Evolutionary conservation across 768 basidiomycete genomes (phyloP), one percentile per base, ranked within the genome.

Genomic region (Xanthoconium purpureum): DNA sequence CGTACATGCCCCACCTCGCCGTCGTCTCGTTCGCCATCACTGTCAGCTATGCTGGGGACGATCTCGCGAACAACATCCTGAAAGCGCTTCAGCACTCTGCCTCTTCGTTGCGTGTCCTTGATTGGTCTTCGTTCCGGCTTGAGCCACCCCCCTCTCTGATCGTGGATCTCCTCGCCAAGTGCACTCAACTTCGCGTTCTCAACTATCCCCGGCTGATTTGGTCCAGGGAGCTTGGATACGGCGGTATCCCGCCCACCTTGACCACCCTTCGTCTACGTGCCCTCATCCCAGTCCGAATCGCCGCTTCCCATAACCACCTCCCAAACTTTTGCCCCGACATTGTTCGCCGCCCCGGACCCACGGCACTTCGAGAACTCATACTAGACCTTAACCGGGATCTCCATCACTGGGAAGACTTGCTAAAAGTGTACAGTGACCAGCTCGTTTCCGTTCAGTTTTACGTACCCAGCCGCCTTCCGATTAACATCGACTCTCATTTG

Each of bases 281-380:
- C 29, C 13, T 52, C 32, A 7, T 44, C 12, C 47, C 54, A 2
- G 14, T 43, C 24, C 46, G 18, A 5, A 17, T 43, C 3, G 28
- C 30, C 20, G 18, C 38, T 3, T 12, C 15, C 4, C 30, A 57
- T 39, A 36, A 43, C 3, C 28, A 14, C 35, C 18, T 49, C 11
- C 36, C 40, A 28, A 11, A 38, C 37, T 32, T 43, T 43, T 32
- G 36, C 12, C 18, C 36, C 20, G 10, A 42, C 9, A 12, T 18
- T 3, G n/a, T 28, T 18, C 10, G 36, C 20, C 35, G 3, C 7
- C 29, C 33, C 1, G 40, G 40, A 8, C 51, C 40, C n/a, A 37
- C 57, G 3, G 55, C 58, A 1, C 65, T 67, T 36, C 54, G 55
- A 47, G 60, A 67, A 29, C 59, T 68, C 47, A 58, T 63, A 36